A percentile compares a stretch with the other conserved stretches of the same genome.
phyloP scores from a whole-genome alignment of 2,329 filamentous ascomycete species.

The Ascosphaera acerosa region DNA sequence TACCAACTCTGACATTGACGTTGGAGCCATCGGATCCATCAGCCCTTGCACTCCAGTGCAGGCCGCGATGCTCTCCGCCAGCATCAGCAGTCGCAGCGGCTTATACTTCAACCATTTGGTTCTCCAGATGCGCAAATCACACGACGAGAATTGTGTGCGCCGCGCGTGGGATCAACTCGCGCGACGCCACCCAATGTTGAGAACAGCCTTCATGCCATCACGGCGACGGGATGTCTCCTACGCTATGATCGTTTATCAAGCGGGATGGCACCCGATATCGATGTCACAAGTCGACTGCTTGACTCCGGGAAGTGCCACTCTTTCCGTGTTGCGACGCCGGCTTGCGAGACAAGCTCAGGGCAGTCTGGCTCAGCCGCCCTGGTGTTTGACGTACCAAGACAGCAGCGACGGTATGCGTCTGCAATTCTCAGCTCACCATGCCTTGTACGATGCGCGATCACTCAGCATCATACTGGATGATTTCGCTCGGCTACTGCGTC shows the following conservation, averaged over 20 bases:
- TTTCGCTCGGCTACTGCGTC: slow-evolving; percentile 22
- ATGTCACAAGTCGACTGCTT: slow-evolving; percentile 12
- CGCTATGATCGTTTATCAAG: slow-evolving; percentile 42
- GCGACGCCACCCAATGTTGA: slow-evolving; percentile 40
- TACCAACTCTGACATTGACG: slow-evolving; percentile 7
- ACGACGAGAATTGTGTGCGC: slow-evolving; percentile 21
- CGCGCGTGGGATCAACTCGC: slow-evolving; percentile 34
- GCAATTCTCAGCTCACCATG: slow-evolving; percentile 43
- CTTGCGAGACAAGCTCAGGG: not conserved
- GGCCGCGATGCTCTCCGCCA: slow-evolving; percentile 53
- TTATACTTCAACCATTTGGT: slow-evolving; percentile 52
- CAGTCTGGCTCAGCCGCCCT: slow-evolving; percentile 34
- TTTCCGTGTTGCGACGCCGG: not conserved
- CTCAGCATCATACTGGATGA: slow-evolving; percentile 38
- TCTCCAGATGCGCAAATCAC: slow-evolving; percentile 22
- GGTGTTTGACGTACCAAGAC: slow-evolving; percentile 31
- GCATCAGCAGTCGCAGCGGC: slow-evolving; percentile 36
- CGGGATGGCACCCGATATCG: slow-evolving; percentile 13
- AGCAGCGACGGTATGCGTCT: slow-evolving; percentile 10
- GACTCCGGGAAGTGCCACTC: not conserved
- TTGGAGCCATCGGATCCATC: slow-evolving; percentile 24
- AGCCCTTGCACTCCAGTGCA: slow-evolving; percentile 62
- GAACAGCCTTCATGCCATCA: slow-evolving; percentile 44
- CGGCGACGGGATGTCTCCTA: slow-evolving; percentile 37
- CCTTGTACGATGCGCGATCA: slow-evolving; percentile 63